Base-by-base conservation (phyloP, 805 yeast species). In the Metschnikowia dekortorum region DNA sequence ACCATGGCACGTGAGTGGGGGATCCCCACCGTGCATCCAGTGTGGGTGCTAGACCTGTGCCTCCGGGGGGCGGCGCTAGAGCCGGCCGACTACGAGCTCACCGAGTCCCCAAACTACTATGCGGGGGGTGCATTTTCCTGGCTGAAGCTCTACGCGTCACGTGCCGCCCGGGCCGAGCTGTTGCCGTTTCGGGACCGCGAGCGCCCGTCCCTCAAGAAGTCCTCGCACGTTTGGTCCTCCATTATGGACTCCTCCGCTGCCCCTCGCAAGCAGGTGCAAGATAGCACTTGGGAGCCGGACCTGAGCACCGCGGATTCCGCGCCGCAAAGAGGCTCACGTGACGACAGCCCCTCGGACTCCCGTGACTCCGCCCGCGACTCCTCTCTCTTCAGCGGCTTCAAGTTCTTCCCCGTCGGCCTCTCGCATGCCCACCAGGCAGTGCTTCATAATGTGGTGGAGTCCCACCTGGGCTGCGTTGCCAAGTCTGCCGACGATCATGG, bases 1-100 rank as follows among this genome's bases (percentile, higher is more conserved):
- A 67, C 67, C 13, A 79, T 78, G 58, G 83, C 83, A 3, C 38
- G 73, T 2, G 80, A 78, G 58, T 79, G 83, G 83, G 66, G 67
- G 9, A 74, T 75, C 4, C 81, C 81, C 1, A 73, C 73, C 1
- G 74, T 78, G 30, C 81, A 79, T 58, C 83, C 84, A 0, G 58
- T 71, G 35, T 79, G 79, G 79, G 63, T 80, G 4, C 60, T 67
- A 31, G 82, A 80, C 59, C 68, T 77, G 48, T 59, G 73, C 14
- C 59, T 64, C 26, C 67, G 83, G 43, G 75, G 74, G 2, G 78
- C 79, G 1, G 66, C 74, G 2, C 56, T 80, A 18, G 70, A 69
- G 30, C 61, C 66, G 44, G 61, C 66, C 8, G 74, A 71, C 54
- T 80, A 80, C 56, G 67, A 67, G 38, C 59, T 76, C 14, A 49